Percentiles rank a stretch among this genome's conserved stretches.
These are phyloP conservation scores for Euphorbia peplus DNA, from an alignment of 345 rosid genomes.

Conservation along the genomic window DNA sequence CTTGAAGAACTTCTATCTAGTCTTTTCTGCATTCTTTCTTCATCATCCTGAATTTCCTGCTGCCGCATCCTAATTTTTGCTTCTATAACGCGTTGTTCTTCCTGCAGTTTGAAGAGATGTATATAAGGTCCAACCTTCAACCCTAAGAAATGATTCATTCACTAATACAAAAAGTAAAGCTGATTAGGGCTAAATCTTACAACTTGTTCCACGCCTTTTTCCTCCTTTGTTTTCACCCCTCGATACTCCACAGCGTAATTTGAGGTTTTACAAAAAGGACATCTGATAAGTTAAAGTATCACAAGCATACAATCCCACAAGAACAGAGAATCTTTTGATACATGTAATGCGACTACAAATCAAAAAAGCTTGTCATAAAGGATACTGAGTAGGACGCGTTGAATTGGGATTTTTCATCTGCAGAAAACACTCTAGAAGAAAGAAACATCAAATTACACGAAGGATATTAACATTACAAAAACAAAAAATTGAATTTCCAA, in stretches of 20 bases:
- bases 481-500: slow-evolving; percentile 11
- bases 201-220: slow-evolving; percentile 91
- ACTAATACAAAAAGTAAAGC: slow-evolving; percentile 3
- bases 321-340: background rate
- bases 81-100: slow-evolving; percentile 97
- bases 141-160: background rate
- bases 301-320: slow-evolving; percentile 16
- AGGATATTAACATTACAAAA: slow-evolving; percentile 1
- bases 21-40: slow-evolving; percentile 79
- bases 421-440: slow-evolving; percentile 86
- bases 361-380: slow-evolving; percentile 33
- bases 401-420: slow-evolving; percentile 98
- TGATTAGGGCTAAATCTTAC: slow-evolving; percentile 43
- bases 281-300: slow-evolving; percentile 64
- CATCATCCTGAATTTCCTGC: slow-evolving; percentile 84
- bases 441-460: slow-evolving; percentile 19
- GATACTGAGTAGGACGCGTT: slow-evolving; percentile 97
- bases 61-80: slow-evolving; percentile 88
- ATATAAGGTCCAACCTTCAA: background rate
- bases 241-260: slow-evolving; percentile 96
- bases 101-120: slow-evolving; percentile 38
- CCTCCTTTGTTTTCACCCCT: slow-evolving; percentile 92
- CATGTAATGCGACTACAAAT: slow-evolving; percentile 11
- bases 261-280: slow-evolving; percentile 95
- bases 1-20: slow-evolving; percentile 65